A percentile compares a stretch with the other conserved stretches of the same genome.
Conservation (phyloP, 169 alveolate species). For the Cryptosporidium felis region DNA sequence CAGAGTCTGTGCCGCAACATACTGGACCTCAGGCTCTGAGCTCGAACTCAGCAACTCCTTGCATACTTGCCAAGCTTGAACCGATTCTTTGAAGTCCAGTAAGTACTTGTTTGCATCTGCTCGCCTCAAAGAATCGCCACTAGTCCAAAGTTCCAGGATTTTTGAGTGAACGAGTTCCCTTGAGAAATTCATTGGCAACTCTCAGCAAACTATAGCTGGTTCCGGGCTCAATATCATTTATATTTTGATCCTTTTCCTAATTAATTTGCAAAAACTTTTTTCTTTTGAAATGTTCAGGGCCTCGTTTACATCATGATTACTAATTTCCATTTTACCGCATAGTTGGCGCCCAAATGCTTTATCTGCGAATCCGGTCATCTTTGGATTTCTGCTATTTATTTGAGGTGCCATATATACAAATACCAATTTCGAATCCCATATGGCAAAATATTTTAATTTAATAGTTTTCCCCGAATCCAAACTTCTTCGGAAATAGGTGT, state of each 20-base stretch:
- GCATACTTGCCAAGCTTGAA: conserved; percentile 59
- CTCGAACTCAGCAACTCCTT: conserved; percentile 20
- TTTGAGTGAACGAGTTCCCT: conserved; percentile 18
- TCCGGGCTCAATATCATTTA: not conserved
- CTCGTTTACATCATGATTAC: not conserved
- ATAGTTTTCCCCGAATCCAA: no score
- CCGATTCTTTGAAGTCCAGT: conserved; percentile 43
- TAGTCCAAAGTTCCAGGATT: conserved; percentile 51
- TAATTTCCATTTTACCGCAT: not conserved
- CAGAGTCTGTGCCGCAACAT: conserved; percentile 67
- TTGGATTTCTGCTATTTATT: no score
- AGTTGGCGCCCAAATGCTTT: not conserved
- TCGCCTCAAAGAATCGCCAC: conserved; percentile 26
- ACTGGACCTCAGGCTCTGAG: conserved; percentile 50
- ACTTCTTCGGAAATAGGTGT: no score
- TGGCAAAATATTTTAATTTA: no score
- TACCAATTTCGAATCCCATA: no score
- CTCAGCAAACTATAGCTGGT: not conserved
- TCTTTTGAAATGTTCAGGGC: not conserved
- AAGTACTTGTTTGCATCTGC: conserved; percentile 65
- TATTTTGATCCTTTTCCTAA: not conserved
- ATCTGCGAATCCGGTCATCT: not conserved
- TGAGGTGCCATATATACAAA: no score
- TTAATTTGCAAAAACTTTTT: not conserved
- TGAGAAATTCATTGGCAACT: conserved; percentile 15